Percentiles rank a stretch among this genome's conserved stretches.
phyloP scores from a whole-genome alignment of 176 grass and related monocot genomes.

The Dactylis glomerata region DNA sequence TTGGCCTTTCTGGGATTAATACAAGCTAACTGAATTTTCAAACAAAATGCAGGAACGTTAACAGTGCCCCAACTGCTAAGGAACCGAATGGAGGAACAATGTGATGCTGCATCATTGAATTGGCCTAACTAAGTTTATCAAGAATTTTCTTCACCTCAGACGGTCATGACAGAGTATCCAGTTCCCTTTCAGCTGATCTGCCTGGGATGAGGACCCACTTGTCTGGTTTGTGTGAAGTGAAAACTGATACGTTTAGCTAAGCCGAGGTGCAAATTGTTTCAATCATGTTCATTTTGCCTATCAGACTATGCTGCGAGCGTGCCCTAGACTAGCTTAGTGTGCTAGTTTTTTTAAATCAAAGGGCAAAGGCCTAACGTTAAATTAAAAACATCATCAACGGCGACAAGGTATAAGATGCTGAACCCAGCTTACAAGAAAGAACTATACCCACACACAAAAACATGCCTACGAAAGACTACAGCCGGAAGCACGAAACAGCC shows the following conservation, averaged over 20 bases:
- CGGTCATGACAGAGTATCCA: conserved; percentile 29
- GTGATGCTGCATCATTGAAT: background rate
- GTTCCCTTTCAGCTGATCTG: conserved; percentile 46
- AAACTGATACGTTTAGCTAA: background rate
- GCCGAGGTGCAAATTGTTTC: background rate
- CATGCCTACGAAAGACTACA: too few species aligned
- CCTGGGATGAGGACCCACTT: conserved; percentile 19
- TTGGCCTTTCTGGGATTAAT: background rate
- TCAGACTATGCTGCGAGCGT: too few species aligned
- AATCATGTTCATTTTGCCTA: too few species aligned
- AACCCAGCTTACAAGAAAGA: too few species aligned
- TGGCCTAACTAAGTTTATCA: background rate
- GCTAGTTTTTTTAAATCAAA: too few species aligned
- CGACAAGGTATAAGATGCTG: too few species aligned
- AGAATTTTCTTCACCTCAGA: conserved; percentile 27
- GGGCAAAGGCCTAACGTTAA: too few species aligned
- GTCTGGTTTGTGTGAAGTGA: conserved; percentile 28
- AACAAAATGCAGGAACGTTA: conserved; percentile 22
- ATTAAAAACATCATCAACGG: too few species aligned
- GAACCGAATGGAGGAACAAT: background rate
- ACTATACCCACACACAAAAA: too few species aligned
- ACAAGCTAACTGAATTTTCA: conserved; percentile 2
- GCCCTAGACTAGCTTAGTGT: too few species aligned
- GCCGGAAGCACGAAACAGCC: too few species aligned
- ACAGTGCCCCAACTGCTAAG: conserved; percentile 34